Base-by-base conservation (phyloP, 805 yeast species). In the Ogataea dorogensis region DNA sequence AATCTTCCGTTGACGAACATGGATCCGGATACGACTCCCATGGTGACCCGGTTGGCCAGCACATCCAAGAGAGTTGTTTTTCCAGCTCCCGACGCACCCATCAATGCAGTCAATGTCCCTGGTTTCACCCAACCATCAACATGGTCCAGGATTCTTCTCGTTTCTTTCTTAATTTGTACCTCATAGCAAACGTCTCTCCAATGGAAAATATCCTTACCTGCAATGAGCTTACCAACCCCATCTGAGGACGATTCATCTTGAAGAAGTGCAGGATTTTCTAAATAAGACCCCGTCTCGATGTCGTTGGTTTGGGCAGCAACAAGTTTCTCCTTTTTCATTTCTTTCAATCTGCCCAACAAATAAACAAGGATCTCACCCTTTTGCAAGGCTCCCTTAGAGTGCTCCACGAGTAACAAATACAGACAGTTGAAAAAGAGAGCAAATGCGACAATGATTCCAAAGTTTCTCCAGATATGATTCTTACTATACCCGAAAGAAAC, bases 121-220 rank as follows among this genome's bases (percentile, higher is more conserved):
- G 89, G 89, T 54, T 81, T 80, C 27, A 83, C 88, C 84, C 86
- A 83, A 32, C 91, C 93, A 54, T 81, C 86, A 38, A 84, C 85
- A 43, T 74, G 71, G 43, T 69, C 67, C 53, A 83, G 62, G 43
- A 83, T 73, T 42, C 79, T 68, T 53, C 87, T 68, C 18, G 75
- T 68, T 43, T 75, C 85, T 24, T 60, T 59, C 52, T 80, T 77
- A 47, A 79, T 77, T 51, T 75, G 70, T 40, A 84, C 78, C 44
- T 79, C 82, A 55, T 82, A 84, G 52, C 81, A 74, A 28, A 84
- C 77, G 53, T 84, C 73, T 59, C 76, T 75, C 94, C 94, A 84
- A 54, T 79, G 86, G 71, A 82, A 82, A 25, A 80, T 75, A 34
- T 77, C 78, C 14, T 60, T 61, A 33, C 70, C 63, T 7, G 58